phyloP scores from a whole-genome alignment of 129 eudicot genomes.

The Lactuca saligna region DNA sequence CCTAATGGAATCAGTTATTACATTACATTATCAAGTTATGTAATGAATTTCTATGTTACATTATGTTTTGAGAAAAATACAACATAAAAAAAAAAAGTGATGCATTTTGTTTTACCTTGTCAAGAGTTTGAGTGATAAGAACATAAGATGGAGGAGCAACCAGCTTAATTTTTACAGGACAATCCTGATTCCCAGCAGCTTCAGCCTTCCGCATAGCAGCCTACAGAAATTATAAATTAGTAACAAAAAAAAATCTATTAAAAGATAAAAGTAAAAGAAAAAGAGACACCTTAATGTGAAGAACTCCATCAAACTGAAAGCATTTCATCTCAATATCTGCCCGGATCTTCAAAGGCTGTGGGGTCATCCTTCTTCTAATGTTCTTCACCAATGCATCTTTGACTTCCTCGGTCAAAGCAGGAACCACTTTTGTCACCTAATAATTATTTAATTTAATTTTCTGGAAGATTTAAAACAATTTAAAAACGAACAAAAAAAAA shows the following conservation, averaged over 20 bases:
- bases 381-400: constrained; percentile 81
- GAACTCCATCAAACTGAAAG: constrained; percentile 91
- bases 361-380: constrained; percentile 94
- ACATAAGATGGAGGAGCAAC: constrained; percentile 97
- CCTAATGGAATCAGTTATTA: constrained; percentile 42
- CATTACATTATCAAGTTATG: background rate
- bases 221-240: constrained; percentile 32
- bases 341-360: constrained; percentile 92
- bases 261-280: constrained; percentile 7
- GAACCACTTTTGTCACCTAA: constrained; percentile 81
- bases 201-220: constrained; percentile 99
- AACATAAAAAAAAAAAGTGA: background rate
- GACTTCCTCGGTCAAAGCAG: constrained; percentile 82
- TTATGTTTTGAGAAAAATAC: no score
- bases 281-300: constrained; percentile 81
- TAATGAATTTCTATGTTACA: no score
- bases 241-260: constrained; percentile 5
- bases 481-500: constrained; percentile 7
- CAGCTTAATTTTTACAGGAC: constrained; percentile 90
- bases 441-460: constrained; percentile 5
- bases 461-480: background rate
- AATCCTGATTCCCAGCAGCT: constrained; percentile 89
- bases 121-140: constrained; percentile 94
- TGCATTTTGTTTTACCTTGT: constrained; percentile 58
- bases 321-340: constrained; percentile 96